phyloP scores from a whole-genome alignment of 140 eudicot species.

The Anethum foeniculum region DNA sequence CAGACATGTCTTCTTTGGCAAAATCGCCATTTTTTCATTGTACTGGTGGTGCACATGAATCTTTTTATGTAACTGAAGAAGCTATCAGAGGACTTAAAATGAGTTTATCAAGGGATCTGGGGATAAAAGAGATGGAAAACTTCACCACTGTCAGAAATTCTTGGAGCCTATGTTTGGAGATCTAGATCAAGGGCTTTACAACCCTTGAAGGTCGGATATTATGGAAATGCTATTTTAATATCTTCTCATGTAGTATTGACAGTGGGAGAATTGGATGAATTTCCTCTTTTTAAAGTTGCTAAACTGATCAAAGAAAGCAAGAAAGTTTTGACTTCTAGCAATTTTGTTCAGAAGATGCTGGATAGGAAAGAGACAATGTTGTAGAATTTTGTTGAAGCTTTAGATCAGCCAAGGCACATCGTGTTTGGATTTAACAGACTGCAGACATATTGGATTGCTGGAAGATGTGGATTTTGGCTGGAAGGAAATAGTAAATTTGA shows the following conservation, averaged over 20 bases:
- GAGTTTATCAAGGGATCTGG: background rate
- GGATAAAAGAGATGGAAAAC: background rate
- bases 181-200: constrained; percentile 14
- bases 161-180: constrained; percentile 19
- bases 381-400: background rate
- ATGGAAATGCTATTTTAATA: constrained; percentile 14
- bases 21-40: constrained; percentile 17
- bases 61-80: constrained; percentile 1
- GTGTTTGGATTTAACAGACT: constrained; percentile 7
- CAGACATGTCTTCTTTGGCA: constrained; percentile 4
- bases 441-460: constrained; percentile 13
- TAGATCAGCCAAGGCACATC: background rate
- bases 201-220: constrained; percentile 15
- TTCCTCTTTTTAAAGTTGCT: constrained; percentile 14
- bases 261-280: constrained; percentile 2
- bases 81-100: background rate
- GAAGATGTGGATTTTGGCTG: constrained; percentile 17
- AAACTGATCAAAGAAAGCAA: constrained; percentile 16
- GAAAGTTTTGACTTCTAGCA: constrained; percentile 7
- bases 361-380: constrained; percentile 4
- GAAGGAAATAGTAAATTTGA: constrained; percentile 5
- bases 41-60: constrained; percentile 7
- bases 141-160: constrained; percentile 15
- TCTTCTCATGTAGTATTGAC: background rate
- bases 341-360: background rate